These are phyloP conservation scores for Pelargonium cotyledonis DNA, from an alignment of 441 rosid genomes.

Conservation along the genomic window DNA sequence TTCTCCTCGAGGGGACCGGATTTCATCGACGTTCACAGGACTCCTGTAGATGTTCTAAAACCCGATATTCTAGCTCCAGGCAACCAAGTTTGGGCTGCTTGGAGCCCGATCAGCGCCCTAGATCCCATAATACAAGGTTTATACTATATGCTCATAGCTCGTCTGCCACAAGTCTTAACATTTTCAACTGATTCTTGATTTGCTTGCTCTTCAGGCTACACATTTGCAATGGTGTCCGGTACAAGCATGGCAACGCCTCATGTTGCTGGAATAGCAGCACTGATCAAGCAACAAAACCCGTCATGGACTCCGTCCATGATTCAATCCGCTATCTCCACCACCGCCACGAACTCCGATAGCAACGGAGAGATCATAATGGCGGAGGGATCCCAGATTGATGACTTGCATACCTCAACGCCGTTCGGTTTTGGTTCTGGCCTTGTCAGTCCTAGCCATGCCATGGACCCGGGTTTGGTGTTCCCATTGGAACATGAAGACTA, in stretches of 20 bases:
- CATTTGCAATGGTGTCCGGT: constrained; percentile 73
- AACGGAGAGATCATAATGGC: constrained; percentile 52
- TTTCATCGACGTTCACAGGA: constrained; percentile 31
- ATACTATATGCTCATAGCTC: no score
- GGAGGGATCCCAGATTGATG: constrained; percentile 35
- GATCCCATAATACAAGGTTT: constrained; percentile 40
- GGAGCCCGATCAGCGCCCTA: constrained; percentile 53
- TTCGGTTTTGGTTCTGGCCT: constrained; percentile 78
- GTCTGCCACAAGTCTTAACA: no score
- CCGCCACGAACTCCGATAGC: constrained; percentile 47
- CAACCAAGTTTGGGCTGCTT: constrained; percentile 71
- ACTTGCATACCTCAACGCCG: constrained; percentile 41
- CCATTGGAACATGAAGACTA: constrained; percentile 58
- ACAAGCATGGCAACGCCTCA: constrained; percentile 97
- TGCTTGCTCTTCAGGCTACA: constrained; percentile 36
- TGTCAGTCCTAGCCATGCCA: constrained; percentile 54
- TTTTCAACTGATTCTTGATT: no score
- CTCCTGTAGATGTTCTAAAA: constrained; percentile 46
- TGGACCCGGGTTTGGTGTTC: constrained; percentile 78
- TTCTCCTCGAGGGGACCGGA: constrained; percentile 66
- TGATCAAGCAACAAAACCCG: constrained; percentile 65
- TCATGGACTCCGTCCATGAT: constrained; percentile 82
- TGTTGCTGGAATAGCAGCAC: constrained; percentile 61
- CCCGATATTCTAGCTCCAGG: constrained; percentile 70
- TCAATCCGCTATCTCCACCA: constrained; percentile 75